These are phyloP conservation scores for Botrytis sinoallii DNA, from an alignment of 2,329 filamentous ascomycete species.

Conservation along the genomic window DNA sequence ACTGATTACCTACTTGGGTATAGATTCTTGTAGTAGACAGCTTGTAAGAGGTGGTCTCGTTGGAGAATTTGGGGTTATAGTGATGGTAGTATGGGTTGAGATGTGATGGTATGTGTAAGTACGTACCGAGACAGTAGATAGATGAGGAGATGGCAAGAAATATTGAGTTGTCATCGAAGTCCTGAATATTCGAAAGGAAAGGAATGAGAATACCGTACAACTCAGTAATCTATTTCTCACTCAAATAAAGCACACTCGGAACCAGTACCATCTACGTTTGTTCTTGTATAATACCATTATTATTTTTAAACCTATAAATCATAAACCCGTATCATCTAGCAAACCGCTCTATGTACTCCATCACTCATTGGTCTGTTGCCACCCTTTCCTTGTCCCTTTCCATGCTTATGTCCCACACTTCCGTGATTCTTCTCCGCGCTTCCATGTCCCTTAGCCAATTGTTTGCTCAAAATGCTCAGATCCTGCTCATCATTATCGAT, in stretches of 20 bases:
- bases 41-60: no score
- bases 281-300: neutral
- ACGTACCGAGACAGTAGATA: neutral
- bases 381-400: constrained; percentile 34
- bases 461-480: constrained; percentile 40
- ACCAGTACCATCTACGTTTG: neutral
- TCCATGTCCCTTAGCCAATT: constrained; percentile 42
- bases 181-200: neutral
- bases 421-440: constrained; percentile 40
- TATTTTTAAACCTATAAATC: neutral
- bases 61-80: neutral
- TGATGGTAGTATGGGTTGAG: neutral
- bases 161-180: neutral
- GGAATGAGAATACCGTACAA: neutral
- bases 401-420: constrained; percentile 18
- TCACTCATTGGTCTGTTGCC: constrained; percentile 45
- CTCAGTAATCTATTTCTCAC: neutral
- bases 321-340: constrained; percentile 34
- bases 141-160: neutral
- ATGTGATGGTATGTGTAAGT: neutral
- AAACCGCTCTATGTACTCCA: constrained; percentile 49
- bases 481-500: constrained; percentile 47
- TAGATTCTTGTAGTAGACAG: no score
- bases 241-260: neutral
- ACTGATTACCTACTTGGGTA: no score